A percentile compares a stretch with the other conserved stretches of the same genome.
phyloP scores from a whole-genome alignment of 805 yeast species.

The Suhomyces kilbournensis region DNA sequence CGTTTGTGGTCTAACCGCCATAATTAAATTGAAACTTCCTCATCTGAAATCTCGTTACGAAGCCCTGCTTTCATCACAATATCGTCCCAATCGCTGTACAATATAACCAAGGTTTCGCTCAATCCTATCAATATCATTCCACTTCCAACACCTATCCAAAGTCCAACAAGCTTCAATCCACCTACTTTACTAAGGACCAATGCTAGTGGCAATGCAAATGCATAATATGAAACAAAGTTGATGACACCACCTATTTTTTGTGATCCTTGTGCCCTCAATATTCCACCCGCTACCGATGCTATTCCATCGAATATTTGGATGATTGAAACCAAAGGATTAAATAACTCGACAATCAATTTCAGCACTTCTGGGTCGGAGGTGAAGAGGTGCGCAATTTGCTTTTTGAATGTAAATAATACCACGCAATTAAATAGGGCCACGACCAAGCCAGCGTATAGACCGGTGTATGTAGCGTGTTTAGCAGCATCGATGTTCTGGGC shows the following conservation, averaged over 20 bases:
- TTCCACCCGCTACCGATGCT: slow-evolving; percentile 69
- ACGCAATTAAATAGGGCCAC: slow-evolving; percentile 40
- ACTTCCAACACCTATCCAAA: slow-evolving; percentile 72
- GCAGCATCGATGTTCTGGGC: slow-evolving; percentile 40
- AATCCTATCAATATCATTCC: slow-evolving; percentile 58
- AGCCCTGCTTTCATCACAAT: slow-evolving; percentile 36
- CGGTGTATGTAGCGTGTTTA: slow-evolving; percentile 30
- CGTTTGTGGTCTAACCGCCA: not conserved
- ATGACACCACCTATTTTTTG: slow-evolving; percentile 71
- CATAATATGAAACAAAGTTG: slow-evolving; percentile 69
- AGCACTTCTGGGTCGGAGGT: slow-evolving; percentile 61
- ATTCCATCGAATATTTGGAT: slow-evolving; percentile 69
- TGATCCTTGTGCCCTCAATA: slow-evolving; percentile 71
- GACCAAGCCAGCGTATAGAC: slow-evolving; percentile 27
- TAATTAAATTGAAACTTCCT: slow-evolving; percentile 1
- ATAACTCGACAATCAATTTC: slow-evolving; percentile 46
- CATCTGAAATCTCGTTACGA: slow-evolving; percentile 3
- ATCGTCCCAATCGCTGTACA: slow-evolving; percentile 51
- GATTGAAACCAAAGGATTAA: slow-evolving; percentile 59
- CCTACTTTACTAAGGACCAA: slow-evolving; percentile 48
- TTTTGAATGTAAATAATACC: slow-evolving; percentile 44
- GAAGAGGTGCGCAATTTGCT: slow-evolving; percentile 55
- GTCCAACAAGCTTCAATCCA: slow-evolving; percentile 52
- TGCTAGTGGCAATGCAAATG: slow-evolving; percentile 67
- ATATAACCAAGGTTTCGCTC: slow-evolving; percentile 46